Conservation (phyloP, 2,329 filamentous ascomycete species). For the Fusarium temperatum region DNA sequence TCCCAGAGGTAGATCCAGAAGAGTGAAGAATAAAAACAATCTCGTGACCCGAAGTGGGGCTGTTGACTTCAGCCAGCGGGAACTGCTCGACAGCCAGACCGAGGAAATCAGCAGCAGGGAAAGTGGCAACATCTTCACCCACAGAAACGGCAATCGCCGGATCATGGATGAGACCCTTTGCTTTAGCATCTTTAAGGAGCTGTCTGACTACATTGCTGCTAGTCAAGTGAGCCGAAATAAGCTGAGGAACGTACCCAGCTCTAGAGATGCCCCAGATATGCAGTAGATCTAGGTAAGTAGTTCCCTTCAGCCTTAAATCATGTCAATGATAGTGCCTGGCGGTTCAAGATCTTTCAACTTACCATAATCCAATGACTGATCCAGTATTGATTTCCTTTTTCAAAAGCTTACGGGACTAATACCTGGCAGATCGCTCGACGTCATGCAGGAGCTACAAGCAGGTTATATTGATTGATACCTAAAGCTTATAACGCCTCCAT, state of each 20-base stretch:
- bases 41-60: neutral
- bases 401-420: neutral
- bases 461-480: no score
- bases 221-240: neutral
- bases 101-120: neutral
- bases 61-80: neutral
- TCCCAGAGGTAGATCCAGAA: neutral
- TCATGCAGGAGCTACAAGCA: neutral
- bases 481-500: no score
- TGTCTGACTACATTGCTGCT: neutral
- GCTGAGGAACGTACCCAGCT: neutral
- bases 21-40: neutral
- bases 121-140: neutral
- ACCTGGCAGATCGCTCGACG: neutral
- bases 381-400: neutral
- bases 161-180: neutral
- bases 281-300: neutral
- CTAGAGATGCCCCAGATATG: neutral
- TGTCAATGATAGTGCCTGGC: fast-evolving
- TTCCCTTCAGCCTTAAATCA: neutral
- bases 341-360: fast-evolving
- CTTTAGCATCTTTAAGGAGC: neutral
- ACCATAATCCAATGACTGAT: neutral
- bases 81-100: neutral
- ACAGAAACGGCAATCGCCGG: neutral